phyloP scores from a whole-genome alignment of 768 basidiomycete genomes.

The Pholiota microspora region DNA sequence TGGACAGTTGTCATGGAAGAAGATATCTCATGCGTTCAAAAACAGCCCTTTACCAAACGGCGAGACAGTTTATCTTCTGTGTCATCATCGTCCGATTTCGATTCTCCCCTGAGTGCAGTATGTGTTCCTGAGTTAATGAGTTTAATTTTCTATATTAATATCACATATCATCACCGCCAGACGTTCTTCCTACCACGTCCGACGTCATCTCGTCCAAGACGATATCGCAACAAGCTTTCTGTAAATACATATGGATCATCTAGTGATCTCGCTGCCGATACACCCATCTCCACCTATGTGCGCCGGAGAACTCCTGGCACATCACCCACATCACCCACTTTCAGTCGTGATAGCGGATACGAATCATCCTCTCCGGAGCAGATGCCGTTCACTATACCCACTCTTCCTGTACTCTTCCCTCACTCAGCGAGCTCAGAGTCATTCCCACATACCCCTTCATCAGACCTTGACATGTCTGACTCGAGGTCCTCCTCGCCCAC shows the following conservation, averaged over 20 bases:
- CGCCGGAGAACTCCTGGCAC: conserved; percentile 76
- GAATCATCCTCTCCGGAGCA: conserved; percentile 36
- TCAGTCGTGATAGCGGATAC: conserved; percentile 44
- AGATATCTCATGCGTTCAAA: conserved; percentile 5
- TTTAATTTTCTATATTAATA: conserved; percentile 5
- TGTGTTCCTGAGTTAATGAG: conserved; percentile 7
- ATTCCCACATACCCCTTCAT: conserved; percentile 38
- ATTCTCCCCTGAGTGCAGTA: conserved; percentile 33
- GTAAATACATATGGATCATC: conserved; percentile 48
- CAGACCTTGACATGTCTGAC: conserved; percentile 29
- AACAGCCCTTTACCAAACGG: conserved; percentile 37
- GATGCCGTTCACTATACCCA: conserved; percentile 62
- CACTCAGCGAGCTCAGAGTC: conserved; percentile 42
- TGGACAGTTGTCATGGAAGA: neutral
- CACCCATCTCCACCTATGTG: conserved; percentile 78
- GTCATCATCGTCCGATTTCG: conserved; percentile 38
- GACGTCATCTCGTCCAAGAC: conserved; percentile 42
- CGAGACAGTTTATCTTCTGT: conserved; percentile 49
- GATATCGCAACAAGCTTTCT: conserved; percentile 43
- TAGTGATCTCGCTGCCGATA: conserved; percentile 57
- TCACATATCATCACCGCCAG: conserved; percentile 19
- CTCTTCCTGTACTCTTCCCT: conserved; percentile 54
- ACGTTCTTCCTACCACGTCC: conserved; percentile 37
- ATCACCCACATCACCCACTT: conserved; percentile 68
- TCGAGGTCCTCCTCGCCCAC: conserved; percentile 15